These are phyloP conservation scores for Alternaria ventricosa DNA, from an alignment of 2,329 filamentous ascomycete species.

Conservation along the genomic window DNA sequence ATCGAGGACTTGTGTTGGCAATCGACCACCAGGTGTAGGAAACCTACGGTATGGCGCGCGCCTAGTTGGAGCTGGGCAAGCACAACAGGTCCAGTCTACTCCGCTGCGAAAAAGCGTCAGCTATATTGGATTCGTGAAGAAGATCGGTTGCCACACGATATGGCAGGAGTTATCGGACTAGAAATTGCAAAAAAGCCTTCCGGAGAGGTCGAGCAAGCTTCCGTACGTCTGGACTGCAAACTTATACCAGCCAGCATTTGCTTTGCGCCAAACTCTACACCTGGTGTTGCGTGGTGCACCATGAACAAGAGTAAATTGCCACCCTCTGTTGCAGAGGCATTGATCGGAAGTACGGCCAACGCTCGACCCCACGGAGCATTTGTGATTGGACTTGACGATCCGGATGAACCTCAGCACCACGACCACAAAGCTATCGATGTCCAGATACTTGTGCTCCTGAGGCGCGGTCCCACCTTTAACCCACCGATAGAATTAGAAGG, in stretches of 20 bases:
- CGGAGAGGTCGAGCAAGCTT: neutral
- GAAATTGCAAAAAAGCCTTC: too few relatives aligned
- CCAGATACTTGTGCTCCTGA: neutral
- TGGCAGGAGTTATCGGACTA: neutral
- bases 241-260: neutral
- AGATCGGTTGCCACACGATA: neutral
- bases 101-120: too few relatives aligned
- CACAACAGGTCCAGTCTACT: neutral
- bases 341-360: too few relatives aligned
- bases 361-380: neutral
- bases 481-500: neutral
- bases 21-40: rapidly evolving
- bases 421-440: neutral
- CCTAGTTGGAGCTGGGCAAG: neutral
- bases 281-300: too few relatives aligned
- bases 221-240: neutral
- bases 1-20: neutral
- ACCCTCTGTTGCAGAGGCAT: neutral
- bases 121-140: too few relatives aligned
- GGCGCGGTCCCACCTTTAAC: neutral
- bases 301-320: neutral
- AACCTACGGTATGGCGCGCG: neutral
- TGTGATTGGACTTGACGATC: neutral
- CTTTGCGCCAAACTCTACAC: neutral
- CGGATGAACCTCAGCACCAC: neutral